Base-by-base conservation (phyloP, 78 protist genomes). In the Thecamonas trahens region DNA sequence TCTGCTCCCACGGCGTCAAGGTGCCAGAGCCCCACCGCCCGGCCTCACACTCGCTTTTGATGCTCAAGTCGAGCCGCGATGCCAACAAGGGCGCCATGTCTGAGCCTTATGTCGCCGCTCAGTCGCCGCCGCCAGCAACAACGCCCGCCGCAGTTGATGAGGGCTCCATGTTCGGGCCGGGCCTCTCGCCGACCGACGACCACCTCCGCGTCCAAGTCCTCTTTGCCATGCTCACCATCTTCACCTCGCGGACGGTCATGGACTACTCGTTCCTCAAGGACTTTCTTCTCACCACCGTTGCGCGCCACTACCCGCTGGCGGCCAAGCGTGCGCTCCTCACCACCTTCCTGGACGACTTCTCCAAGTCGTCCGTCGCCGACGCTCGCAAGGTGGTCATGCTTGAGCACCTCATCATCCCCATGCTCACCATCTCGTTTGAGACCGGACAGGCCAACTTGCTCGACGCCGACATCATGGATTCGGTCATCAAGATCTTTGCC, bases 321-420 rank as follows among this genome's bases (percentile, higher is more conserved):
- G 80, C 74, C 35, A 76, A 76, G 63, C 38, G 26, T 26, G 34
- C 5, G 20, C 62, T 83, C 18, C 42, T 74, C 39, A 22, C 22
- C 40, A 38, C 49, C 11, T 85, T 84, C 60, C 31, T 84, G 22
- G 29, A 24, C 28, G 76, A 77, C 35, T 65, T 70, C 73, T 59
- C 53, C 31, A 80, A 61, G 26, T 31, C 49, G 37, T 29, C 47
- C 15, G 55, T 47, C 17, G n/a, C 42, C 15, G 59, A 61, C 15
- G 85, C 79, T 26, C 71, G 61, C 52, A 80, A 79, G 42, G 90
- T 82, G 31, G 75, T 75, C 37, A 85, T 86, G 14, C 87, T 91
- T 42, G 89, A 87, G 78, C 61, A 77, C 38, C 35, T 91, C 2
- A 52, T 87, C 55, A 67, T 76, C 9, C 93, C 96, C 32, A 62